These are phyloP conservation scores for Daedaleopsis nitida DNA, from an alignment of 768 basidiomycete genomes.

Conservation along the genomic window DNA sequence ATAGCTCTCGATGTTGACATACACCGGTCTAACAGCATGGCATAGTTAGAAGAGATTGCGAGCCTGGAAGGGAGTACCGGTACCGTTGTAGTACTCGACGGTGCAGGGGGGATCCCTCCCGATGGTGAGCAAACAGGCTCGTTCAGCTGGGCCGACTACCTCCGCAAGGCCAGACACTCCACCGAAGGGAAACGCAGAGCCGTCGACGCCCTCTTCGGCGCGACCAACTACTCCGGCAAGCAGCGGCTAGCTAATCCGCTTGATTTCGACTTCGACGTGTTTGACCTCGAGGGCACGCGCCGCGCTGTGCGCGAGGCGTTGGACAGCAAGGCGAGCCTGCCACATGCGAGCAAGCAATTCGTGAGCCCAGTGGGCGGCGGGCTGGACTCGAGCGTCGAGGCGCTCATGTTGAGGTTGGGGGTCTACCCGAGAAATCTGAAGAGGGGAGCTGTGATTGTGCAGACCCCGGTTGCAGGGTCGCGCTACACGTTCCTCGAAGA, in stretches of 20 bases:
- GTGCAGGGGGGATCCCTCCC: conserved; percentile 4
- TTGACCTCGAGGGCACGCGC: conserved; percentile 5
- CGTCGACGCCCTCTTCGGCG: neutral
- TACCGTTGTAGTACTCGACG: conserved; percentile 6
- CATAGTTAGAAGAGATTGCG: neutral
- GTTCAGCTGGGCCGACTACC: conserved; percentile 1
- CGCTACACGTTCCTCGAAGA: conserved; percentile 2
- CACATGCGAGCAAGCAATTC: conserved; percentile 5
- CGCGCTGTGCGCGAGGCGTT: conserved; percentile 1
- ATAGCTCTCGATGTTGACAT: neutral
- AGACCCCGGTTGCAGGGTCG: neutral
- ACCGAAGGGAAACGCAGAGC: neutral
- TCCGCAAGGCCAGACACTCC: neutral
- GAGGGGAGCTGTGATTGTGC: conserved; percentile 2
- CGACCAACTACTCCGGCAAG: conserved; percentile 1
- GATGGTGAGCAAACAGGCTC: conserved; percentile 4
- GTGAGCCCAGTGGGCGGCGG: neutral
- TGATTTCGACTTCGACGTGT: conserved; percentile 11
- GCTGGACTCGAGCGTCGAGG: neutral
- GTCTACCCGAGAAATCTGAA: neutral
- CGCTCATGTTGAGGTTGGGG: neutral
- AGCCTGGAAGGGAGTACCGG: conserved; percentile 5
- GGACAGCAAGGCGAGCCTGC: conserved; percentile 6
- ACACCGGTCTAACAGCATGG: neutral
- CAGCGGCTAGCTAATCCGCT: neutral